These are phyloP conservation scores for Hypoxylon trugodes DNA, from an alignment of 495 filamentous ascomycete species.

Conservation along the genomic window DNA sequence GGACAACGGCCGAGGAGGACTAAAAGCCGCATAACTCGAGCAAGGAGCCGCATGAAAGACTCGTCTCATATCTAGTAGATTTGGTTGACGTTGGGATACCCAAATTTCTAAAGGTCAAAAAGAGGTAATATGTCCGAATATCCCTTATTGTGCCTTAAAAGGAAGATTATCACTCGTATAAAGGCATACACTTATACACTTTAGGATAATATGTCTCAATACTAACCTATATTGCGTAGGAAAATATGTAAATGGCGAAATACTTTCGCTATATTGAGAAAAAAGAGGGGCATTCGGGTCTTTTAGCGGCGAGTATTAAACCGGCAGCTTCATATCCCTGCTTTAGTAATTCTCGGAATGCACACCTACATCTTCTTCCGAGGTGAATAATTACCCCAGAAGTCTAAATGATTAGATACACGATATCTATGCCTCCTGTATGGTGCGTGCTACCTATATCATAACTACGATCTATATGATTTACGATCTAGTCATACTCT, in stretches of 20 bases:
- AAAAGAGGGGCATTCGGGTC: constrained; percentile 24
- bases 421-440: constrained; percentile 4
- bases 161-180: no score
- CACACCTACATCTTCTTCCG: constrained; percentile 25
- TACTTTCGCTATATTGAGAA: not conserved
- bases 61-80: no score
- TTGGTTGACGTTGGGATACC: no score
- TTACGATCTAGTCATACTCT: constrained; percentile 2
- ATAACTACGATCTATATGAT: constrained; percentile 22
- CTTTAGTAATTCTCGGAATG: constrained; percentile 11
- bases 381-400: constrained; percentile 14
- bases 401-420: constrained; percentile 16
- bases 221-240: not conserved
- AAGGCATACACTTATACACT: no score
- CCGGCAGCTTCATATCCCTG: constrained; percentile 20
- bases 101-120: no score
- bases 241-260: not conserved
- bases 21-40: constrained; percentile 15
- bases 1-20: constrained; percentile 6
- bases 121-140: no score
- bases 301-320: constrained; percentile 32
- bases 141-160: no score
- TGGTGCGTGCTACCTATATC: constrained; percentile 27
- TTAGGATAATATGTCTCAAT: no score
- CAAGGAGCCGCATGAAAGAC: constrained; percentile 4